Base-by-base conservation (phyloP, 2,329 filamentous ascomycete genomes). In the Magnaporthiopsis rhizophila region DNA sequence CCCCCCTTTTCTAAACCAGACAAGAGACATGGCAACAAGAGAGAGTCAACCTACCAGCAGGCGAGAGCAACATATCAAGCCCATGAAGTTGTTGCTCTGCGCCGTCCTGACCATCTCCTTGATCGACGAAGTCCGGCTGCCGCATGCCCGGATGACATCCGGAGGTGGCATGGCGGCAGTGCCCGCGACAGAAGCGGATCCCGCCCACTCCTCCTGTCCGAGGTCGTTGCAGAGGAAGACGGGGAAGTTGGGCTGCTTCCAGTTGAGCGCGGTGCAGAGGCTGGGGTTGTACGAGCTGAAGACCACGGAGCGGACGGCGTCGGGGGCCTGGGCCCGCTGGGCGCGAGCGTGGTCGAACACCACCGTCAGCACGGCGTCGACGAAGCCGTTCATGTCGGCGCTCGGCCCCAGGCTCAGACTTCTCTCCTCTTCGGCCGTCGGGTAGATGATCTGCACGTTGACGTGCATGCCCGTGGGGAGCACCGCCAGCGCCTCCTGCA, bases 191-290 rank as follows among this genome's bases (percentile, higher is more conserved):
- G 74, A 73, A 2, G 74, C 74, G 13, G 74, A 72, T 21, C 13
- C 59, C 3, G 65, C 71, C 28, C 76, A 73, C 34, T 81, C 82
- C 66, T 87, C 84, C 9, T 83, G 81, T 28, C 92, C 92, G 32
- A 98, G 85, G 66, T 97, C 92, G 74, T 98, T 98, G 78, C 93
- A 97, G 60, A 98, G 82, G 70, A 99, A 90, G 0, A 98, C 91
- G 0, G 95, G 95, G 74, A 97, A 99, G 73, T 98, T 99, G 2
- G 95, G 95, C 75, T 99, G 95, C 76, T 99, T 99, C 95, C 95
- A 99, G 77, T 99, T 99, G 70, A 99, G 79, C 6, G 94, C 93
- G 21, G 91, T 96, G 77, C 95, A 99, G 26, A 98, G 85, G 68
- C 89, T 89, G 15, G 91, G 83, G 73, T 96, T 97, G 76, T 94